Conservation (phyloP, 208 protist genomes). For the Entamoeba invadens region DNA sequence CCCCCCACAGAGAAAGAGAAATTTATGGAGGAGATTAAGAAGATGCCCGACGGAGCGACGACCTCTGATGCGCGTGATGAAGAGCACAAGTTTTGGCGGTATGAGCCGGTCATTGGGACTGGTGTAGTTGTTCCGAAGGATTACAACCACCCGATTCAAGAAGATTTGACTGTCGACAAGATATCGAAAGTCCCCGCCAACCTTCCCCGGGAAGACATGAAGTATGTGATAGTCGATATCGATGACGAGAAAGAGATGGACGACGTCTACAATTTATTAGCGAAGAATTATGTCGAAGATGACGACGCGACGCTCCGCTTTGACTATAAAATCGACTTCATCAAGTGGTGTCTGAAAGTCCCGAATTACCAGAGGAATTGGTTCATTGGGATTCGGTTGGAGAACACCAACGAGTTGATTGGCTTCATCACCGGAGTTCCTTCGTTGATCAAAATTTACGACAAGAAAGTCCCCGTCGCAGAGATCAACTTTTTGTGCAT, state of each 20-base stretch:
- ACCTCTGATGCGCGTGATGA: neutral
- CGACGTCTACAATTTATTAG: neutral
- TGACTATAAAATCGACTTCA: neutral
- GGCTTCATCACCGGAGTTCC: slow-evolving; percentile 23
- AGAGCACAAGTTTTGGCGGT: neutral
- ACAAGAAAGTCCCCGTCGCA: neutral
- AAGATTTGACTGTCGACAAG: neutral
- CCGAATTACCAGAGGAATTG: neutral
- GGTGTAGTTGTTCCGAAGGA: neutral
- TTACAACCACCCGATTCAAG: neutral
- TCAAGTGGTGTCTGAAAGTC: neutral
- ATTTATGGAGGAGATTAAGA: neutral
- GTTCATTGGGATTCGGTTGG: neutral
- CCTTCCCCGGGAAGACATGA: neutral
- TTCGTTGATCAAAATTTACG: neutral
- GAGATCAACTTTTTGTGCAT: slow-evolving; percentile 33
- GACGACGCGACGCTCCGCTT: slow-evolving; percentile 11
- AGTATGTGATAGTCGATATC: slow-evolving; percentile 5
- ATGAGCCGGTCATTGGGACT: neutral
- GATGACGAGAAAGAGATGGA: neutral
- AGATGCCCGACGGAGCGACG: neutral
- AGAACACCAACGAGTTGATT: neutral
- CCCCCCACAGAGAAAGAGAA: neutral
- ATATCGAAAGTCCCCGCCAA: neutral
- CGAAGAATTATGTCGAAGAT: slow-evolving; percentile 22